Conservation (phyloP, 2,329 filamentous ascomycete species). For the Penicillium sclerotiorum region DNA sequence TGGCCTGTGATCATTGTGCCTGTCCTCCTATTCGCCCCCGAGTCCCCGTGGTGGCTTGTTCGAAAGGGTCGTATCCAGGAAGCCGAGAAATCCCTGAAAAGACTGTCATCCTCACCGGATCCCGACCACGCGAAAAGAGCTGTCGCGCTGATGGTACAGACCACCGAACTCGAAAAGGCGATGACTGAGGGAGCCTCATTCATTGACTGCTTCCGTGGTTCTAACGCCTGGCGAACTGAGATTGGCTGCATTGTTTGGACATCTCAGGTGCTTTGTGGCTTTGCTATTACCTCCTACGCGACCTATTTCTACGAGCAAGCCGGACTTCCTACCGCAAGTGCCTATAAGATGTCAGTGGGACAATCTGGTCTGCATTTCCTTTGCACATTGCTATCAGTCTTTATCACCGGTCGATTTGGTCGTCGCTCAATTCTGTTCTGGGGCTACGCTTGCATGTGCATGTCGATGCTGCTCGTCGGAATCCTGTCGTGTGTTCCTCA, state of each 20-base stretch:
- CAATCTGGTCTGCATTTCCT: constrained; percentile 41
- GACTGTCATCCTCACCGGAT: constrained; percentile 13
- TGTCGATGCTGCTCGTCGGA: constrained; percentile 28
- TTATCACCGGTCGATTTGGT: constrained; percentile 36
- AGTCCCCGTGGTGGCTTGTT: constrained; percentile 23
- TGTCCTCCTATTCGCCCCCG: constrained; percentile 25
- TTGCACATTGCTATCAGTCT: constrained; percentile 35
- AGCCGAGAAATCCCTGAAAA: constrained; percentile 17
- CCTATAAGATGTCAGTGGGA: constrained; percentile 24
- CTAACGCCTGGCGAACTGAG: constrained; percentile 38
- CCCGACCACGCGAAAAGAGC: constrained; percentile 3
- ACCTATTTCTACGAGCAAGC: constrained; percentile 42
- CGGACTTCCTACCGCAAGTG: constrained; percentile 43
- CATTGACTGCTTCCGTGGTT: constrained; percentile 41
- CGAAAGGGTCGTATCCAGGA: constrained; percentile 16
- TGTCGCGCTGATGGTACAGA: constrained; percentile 7
- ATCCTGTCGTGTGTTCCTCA: constrained; percentile 44
- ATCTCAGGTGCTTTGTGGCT: constrained; percentile 36
- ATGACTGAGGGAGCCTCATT: constrained; percentile 32
- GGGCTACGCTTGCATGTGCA: constrained; percentile 28
- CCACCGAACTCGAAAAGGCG: constrained; percentile 32
- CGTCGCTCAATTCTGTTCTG: constrained; percentile 38
- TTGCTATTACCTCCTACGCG: constrained; percentile 33
- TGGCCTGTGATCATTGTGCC: constrained; percentile 28
- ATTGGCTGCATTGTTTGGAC: constrained; percentile 37